Conservation (phyloP, 2,329 filamentous ascomycete genomes). For the Xylaria sp. region DNA sequence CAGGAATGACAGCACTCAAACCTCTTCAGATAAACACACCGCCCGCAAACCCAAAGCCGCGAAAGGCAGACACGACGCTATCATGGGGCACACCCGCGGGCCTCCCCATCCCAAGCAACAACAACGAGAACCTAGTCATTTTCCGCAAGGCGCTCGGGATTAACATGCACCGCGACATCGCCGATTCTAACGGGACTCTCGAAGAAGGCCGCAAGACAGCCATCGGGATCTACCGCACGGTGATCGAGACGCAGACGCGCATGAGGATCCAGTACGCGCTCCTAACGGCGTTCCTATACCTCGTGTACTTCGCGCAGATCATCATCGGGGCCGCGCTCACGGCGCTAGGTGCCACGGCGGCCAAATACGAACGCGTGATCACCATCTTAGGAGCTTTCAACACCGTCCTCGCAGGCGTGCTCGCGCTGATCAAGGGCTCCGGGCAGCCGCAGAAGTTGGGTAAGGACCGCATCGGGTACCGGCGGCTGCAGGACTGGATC, state of each 20-base stretch:
- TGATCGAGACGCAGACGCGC: constrained; percentile 43
- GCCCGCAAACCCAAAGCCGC: constrained; percentile 3
- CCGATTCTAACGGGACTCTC: constrained; percentile 35
- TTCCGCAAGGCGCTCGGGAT: constrained; percentile 53
- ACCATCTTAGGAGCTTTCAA: constrained; percentile 67
- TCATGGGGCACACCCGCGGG: constrained; percentile 48
- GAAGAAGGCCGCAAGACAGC: constrained; percentile 45
- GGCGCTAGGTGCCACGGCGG: constrained; percentile 51
- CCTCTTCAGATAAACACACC: background rate
- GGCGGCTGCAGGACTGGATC: constrained; percentile 58
- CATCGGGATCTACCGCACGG: constrained; percentile 49
- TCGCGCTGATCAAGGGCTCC: constrained; percentile 61
- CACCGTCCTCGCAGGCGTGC: constrained; percentile 65
- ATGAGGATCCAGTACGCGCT: constrained; percentile 44
- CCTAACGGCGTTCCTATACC: constrained; percentile 48
- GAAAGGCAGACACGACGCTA: constrained; percentile 40
- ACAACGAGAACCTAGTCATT: constrained; percentile 49
- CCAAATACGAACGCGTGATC: constrained; percentile 57
- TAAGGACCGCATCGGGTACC: constrained; percentile 53
- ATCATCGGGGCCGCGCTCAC: constrained; percentile 55
- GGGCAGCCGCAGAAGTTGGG: constrained; percentile 55
- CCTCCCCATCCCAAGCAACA: constrained; percentile 41
- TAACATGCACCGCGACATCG: constrained; percentile 38
- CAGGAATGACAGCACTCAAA: constrained; percentile 6
- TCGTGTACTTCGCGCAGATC: constrained; percentile 52